phyloP scores from a whole-genome alignment of 148 eudicot species.

The Drosera capensis region DNA sequence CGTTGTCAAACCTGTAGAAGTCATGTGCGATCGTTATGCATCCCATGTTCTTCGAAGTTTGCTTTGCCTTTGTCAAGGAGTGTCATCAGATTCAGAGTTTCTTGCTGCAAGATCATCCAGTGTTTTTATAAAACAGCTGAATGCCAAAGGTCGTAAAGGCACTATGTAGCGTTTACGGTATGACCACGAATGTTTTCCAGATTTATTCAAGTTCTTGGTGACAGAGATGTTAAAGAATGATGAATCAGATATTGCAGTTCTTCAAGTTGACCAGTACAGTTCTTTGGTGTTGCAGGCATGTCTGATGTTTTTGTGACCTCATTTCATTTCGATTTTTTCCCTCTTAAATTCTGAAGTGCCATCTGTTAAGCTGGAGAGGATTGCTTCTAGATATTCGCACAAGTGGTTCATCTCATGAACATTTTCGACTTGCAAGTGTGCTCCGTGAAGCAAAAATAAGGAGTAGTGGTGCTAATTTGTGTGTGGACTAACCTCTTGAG shows the following conservation, averaged over 20 bases:
- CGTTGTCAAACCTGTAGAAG: slow-evolving; percentile 42
- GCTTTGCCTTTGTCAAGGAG: slow-evolving; percentile 90
- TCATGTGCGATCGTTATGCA: slow-evolving; percentile 79
- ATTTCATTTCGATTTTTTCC: neutral
- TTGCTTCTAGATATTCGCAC: too few relatives aligned
- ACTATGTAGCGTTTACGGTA: slow-evolving; percentile 18
- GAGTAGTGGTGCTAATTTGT: too few relatives aligned
- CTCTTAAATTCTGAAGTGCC: too few relatives aligned
- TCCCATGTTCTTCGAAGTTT: slow-evolving; percentile 92
- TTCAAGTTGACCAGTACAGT: slow-evolving; percentile 65
- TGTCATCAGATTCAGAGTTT: slow-evolving; percentile 44
- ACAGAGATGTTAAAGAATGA: slow-evolving; percentile 49
- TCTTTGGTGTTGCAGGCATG: slow-evolving; percentile 92
- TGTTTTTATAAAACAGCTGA: slow-evolving; percentile 51
- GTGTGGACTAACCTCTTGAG: too few relatives aligned
- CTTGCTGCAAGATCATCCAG: slow-evolving; percentile 50
- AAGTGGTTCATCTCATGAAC: too few relatives aligned
- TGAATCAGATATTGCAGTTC: slow-evolving; percentile 27
- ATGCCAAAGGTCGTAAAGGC: slow-evolving; percentile 24
- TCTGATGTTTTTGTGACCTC: slow-evolving; percentile 8
- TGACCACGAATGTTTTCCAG: slow-evolving; percentile 50
- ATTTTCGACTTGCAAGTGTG: too few relatives aligned
- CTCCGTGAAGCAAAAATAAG: too few relatives aligned
- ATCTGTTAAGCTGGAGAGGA: too few relatives aligned
- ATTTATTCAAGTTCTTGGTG: slow-evolving; percentile 48